A percentile compares a stretch with the other conserved stretches of the same genome.
phyloP scores from a whole-genome alignment of 2,329 filamentous ascomycete genomes.

The Xylaria digitata region DNA sequence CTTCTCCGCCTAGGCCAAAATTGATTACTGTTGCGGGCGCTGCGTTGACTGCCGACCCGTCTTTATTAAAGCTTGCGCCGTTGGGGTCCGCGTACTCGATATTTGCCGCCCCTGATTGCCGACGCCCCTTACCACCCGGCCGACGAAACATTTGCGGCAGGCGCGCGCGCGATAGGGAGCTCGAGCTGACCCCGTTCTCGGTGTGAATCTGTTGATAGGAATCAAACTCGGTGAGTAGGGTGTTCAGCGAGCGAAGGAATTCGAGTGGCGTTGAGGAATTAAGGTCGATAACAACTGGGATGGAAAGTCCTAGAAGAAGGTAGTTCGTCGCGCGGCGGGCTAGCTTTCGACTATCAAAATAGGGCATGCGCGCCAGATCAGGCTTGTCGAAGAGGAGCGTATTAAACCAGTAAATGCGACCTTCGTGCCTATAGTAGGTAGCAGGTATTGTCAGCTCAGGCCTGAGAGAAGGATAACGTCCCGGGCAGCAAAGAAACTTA shows the following conservation, averaged over 20 bases:
- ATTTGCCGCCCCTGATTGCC: constrained; percentile 61
- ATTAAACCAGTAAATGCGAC: constrained; percentile 97
- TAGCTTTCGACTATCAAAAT: constrained; percentile 85
- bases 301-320: constrained; percentile 88
- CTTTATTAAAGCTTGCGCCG: constrained; percentile 40
- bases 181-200: constrained; percentile 75
- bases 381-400: constrained; percentile 89
- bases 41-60: constrained; percentile 48
- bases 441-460: constrained; percentile 12
- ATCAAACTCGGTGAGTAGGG: constrained; percentile 90
- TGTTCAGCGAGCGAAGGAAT: constrained; percentile 87
- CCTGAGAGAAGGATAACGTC: neutral
- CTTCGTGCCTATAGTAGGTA: constrained; percentile 77
- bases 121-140: constrained; percentile 67
- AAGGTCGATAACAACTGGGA: constrained; percentile 89
- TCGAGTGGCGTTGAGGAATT: constrained; percentile 83
- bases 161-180: constrained; percentile 78
- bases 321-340: constrained; percentile 93
- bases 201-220: constrained; percentile 89
- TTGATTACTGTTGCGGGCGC: constrained; percentile 62
- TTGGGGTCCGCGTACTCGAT: constrained; percentile 40
- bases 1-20: constrained; percentile 63
- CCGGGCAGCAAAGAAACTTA: constrained; percentile 59
- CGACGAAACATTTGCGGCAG: constrained; percentile 86
- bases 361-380: constrained; percentile 84